phyloP scores from a whole-genome alignment of 106 monocot genomes.

The Narthecium ossifragum region DNA sequence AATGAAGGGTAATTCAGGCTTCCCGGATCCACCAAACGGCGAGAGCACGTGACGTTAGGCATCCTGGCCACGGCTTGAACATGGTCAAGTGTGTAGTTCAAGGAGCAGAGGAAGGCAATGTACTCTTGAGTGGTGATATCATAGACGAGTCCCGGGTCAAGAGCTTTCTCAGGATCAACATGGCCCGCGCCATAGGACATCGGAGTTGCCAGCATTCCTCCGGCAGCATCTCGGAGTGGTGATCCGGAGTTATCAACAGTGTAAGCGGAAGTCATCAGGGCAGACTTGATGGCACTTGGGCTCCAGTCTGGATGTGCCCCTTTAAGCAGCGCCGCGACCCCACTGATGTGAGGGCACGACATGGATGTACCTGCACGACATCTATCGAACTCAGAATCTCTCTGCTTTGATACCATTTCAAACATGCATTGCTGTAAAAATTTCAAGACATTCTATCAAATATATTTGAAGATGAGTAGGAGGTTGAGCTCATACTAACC shows the following conservation, averaged over 20 bases:
- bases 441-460: background rate
- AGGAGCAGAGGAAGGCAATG: slow-evolving; percentile 17
- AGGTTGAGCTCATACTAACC: slow-evolving; percentile 14
- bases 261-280: slow-evolving; percentile 20
- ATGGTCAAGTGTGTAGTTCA: slow-evolving; percentile 8
- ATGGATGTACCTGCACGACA: slow-evolving; percentile 20
- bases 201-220: background rate
- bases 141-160: slow-evolving; percentile 15
- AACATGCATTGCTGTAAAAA: no score
- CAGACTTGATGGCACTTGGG: slow-evolving; percentile 20
- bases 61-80: slow-evolving; percentile 1
- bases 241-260: slow-evolving; percentile 18
- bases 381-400: no score
- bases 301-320: slow-evolving; percentile 21
- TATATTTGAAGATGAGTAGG: background rate
- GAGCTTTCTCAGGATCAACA: slow-evolving; percentile 15
- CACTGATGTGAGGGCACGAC: slow-evolving; percentile 24
- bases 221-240: slow-evolving; percentile 13
- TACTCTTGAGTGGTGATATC: slow-evolving; percentile 9
- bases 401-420: no score
- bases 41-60: slow-evolving; percentile 1
- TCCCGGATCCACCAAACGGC: background rate
- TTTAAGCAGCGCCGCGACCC: slow-evolving; percentile 15
- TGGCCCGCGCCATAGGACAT: slow-evolving; percentile 14
- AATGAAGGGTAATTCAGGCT: slow-evolving; percentile 18